Conservation (phyloP, 1,139 yeast species). For the Taphrina populina region DNA sequence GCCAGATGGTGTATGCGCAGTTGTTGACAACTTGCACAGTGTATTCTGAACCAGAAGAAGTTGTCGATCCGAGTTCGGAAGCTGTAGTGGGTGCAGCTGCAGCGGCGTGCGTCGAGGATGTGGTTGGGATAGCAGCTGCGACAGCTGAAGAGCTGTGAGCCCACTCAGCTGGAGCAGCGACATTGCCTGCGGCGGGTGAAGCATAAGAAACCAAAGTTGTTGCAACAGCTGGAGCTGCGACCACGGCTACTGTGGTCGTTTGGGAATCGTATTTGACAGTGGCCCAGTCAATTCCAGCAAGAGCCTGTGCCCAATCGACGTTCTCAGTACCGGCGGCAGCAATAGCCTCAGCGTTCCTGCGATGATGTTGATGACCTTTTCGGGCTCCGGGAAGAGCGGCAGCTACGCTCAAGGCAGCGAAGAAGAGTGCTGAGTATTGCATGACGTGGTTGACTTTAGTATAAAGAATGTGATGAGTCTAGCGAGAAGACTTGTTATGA, state of each 20-base stretch:
- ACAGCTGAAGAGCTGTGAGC: background rate
- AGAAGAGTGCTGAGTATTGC: slow-evolving; percentile 17
- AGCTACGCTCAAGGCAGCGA: slow-evolving; percentile 14
- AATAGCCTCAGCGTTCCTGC: slow-evolving; percentile 8
- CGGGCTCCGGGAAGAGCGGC: slow-evolving; percentile 20
- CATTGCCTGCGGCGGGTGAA: background rate
- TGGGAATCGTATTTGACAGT: slow-evolving; percentile 10
- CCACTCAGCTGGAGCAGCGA: slow-evolving; percentile 4
- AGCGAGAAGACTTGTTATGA: too few species aligned
- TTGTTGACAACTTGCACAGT: slow-evolving; percentile 28
- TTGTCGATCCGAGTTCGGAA: too few species aligned
- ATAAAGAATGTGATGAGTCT: background rate
- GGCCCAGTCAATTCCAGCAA: slow-evolving; percentile 20
- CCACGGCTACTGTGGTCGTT: slow-evolving; percentile 22
- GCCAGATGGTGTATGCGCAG: slow-evolving; percentile 31
- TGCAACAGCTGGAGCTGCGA: slow-evolving; percentile 9
- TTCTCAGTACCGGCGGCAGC: slow-evolving; percentile 7
- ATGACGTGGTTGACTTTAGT: background rate
- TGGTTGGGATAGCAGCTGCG: background rate
- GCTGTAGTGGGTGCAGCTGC: slow-evolving; percentile 4
- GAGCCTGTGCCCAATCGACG: slow-evolving; percentile 24
- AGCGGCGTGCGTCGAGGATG: background rate
- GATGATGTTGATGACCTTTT: slow-evolving; percentile 17
- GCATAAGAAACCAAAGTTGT: background rate
- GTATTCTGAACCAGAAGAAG: slow-evolving; percentile 13